A percentile compares a stretch with the other conserved stretches of the same genome.
Evolutionary conservation across 139 green algal species (phyloP).

Genomic region (Nannochloris sp.): DNA sequence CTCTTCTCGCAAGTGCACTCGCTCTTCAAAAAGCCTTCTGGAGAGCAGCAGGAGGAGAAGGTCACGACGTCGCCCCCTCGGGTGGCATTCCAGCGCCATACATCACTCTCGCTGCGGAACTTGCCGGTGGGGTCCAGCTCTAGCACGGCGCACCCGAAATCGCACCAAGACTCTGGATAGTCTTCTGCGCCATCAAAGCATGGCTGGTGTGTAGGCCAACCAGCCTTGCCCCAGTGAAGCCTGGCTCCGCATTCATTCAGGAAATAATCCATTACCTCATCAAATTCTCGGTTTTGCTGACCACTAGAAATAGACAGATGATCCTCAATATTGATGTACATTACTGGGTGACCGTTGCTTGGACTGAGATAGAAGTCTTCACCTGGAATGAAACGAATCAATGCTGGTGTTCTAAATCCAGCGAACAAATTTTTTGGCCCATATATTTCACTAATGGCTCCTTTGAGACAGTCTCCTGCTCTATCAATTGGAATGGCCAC

Average conservation of each 20-base stretch:
- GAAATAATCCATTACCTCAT: constrained; percentile 29
- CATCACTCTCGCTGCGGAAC: constrained; percentile 40
- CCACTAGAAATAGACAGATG: constrained; percentile 38
- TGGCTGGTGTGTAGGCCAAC: constrained; percentile 23
- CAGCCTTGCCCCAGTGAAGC: constrained; percentile 74
- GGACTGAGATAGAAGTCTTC: constrained; percentile 56
- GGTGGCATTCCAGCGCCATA: constrained; percentile 51
- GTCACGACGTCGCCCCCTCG: constrained; percentile 6
- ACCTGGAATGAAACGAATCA: constrained; percentile 44
- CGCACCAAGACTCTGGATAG: constrained; percentile 64
- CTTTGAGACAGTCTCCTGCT: constrained; percentile 41
- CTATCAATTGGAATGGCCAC: constrained; percentile 41
- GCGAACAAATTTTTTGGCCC: constrained; percentile 17
- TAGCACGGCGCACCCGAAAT: constrained; percentile 68
- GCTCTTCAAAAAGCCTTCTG: constrained; percentile 27
- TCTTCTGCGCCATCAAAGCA: constrained; percentile 49
- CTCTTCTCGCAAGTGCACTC: constrained; percentile 32
- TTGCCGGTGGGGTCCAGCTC: constrained; percentile 63
- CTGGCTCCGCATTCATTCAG: constrained; percentile 45
- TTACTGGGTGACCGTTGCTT: constrained; percentile 36
- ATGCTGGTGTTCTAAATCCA: constrained; percentile 31
- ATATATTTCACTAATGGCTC: constrained; percentile 33
- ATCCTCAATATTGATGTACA: constrained; percentile 79
- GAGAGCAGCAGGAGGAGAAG: constrained; percentile 26
- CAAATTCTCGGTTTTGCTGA: constrained; percentile 14